Percentiles rank a stretch among this genome's conserved stretches.
phyloP scores from a whole-genome alignment of 2,329 filamentous ascomycete species.

The Esteya vermicola region DNA sequence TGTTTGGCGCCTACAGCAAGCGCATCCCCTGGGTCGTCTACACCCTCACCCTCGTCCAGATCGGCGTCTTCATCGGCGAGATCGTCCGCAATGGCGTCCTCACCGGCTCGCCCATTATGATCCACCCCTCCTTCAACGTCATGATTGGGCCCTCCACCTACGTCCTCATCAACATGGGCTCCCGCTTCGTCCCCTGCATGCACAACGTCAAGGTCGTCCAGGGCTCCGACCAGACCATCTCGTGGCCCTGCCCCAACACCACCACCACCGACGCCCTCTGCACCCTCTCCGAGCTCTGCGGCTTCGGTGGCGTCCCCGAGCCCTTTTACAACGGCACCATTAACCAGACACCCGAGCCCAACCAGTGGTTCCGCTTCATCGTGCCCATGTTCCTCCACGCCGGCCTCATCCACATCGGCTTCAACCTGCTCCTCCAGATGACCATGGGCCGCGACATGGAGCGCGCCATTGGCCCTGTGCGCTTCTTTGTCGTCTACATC shows the following conservation, averaged over 20 bases:
- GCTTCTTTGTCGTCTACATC: constrained; percentile 83
- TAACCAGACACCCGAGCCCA: constrained; percentile 46
- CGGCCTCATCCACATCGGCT: constrained; percentile 84
- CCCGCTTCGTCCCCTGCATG: constrained; percentile 89
- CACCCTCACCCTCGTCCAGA: constrained; percentile 59
- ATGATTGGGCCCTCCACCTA: constrained; percentile 93
- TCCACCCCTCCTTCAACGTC: constrained; percentile 77
- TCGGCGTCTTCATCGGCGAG: constrained; percentile 79
- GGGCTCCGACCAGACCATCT: constrained; percentile 29
- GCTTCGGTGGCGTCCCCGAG: constrained; percentile 63
- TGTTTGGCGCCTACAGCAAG: constrained; percentile 38
- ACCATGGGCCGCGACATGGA: constrained; percentile 91
- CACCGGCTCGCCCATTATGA: constrained; percentile 66
- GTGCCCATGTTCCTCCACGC: constrained; percentile 90
- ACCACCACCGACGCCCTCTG: constrained; percentile 52
- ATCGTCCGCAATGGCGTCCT: constrained; percentile 58
- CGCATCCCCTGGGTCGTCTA: constrained; percentile 71
- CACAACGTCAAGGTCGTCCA: constrained; percentile 60
- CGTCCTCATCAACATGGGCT: constrained; percentile 93
- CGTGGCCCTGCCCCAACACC: constrained; percentile 72
- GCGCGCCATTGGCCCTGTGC: constrained; percentile 69
- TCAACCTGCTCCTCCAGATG: constrained; percentile 86
- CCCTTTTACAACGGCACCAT: constrained; percentile 41
- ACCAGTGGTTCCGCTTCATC: constrained; percentile 98
- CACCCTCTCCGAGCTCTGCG: constrained; percentile 66